A percentile compares a stretch with the other conserved stretches of the same genome.
These are phyloP conservation scores for Medicago truncatula DNA, from an alignment of 306 rosid species.

Conservation along the genomic window MtrunA17r5.0-ANR NC_053043.1:49311001-49311500, in stretches of 20 bases:
- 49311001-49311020: too few species aligned
- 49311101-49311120: too few species aligned
- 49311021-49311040: too few species aligned
- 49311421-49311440: slow-evolving; percentile 77
- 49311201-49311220: slow-evolving; percentile 20
- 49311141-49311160: slow-evolving; percentile 3
- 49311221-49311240: slow-evolving; percentile 12
- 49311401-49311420: slow-evolving; percentile 22
- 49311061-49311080: too few species aligned
- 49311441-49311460: slow-evolving; percentile 89
- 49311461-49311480: slow-evolving; percentile 83
- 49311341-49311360: slow-evolving; percentile 34
- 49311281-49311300: slow-evolving; percentile 11
- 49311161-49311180: slow-evolving; percentile 23
- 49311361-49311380: slow-evolving; percentile 20
- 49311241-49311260: slow-evolving; percentile 6
- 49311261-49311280: too few species aligned
- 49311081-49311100: too few species aligned
- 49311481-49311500: slow-evolving; percentile 93
- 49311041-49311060: too few species aligned
- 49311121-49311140: too few species aligned
- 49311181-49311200: slow-evolving; percentile 13
- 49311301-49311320: slow-evolving; percentile 6
- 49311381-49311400: slow-evolving; percentile 25
- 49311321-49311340: slow-evolving; percentile 23